Conservation (phyloP, 73 alveolate genomes). For the Tetrahymena elliotti region DNA sequence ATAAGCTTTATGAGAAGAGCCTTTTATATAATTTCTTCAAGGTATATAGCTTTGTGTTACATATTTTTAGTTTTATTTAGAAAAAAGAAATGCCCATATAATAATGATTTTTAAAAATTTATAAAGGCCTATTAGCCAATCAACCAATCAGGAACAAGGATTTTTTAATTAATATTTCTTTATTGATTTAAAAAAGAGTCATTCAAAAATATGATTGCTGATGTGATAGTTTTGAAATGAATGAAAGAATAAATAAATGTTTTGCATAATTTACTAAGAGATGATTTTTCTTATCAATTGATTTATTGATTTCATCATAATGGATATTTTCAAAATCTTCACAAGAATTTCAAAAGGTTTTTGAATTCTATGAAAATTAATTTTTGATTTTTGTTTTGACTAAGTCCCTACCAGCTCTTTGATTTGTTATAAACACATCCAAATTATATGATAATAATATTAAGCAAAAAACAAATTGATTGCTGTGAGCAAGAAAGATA, state of each 20-base stretch:
- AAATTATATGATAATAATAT: background rate
- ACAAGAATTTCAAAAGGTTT: background rate
- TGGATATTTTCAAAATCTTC: background rate
- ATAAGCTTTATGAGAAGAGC: background rate
- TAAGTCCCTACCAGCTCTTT: background rate
- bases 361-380: background rate
- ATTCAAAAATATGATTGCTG: background rate
- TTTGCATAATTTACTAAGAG: background rate
- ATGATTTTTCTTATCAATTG: background rate
- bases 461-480: background rate
- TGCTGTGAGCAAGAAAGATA: background rate
- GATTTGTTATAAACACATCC: background rate
- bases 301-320: background rate
- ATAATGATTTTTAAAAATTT: background rate
- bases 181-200: background rate
- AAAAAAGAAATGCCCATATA: background rate
- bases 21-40: too few relatives aligned
- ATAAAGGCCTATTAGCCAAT: background rate
- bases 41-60: background rate
- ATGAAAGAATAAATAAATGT: background rate
- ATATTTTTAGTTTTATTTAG: too few relatives aligned
- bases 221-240: background rate
- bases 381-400: background rate
- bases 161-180: background rate
- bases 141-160: background rate